Evolutionary conservation across 768 basidiomycete species (phyloP), one percentile per base, ranked within the genome.

Genomic region (Sporobolomyces pararoseus): DNA sequence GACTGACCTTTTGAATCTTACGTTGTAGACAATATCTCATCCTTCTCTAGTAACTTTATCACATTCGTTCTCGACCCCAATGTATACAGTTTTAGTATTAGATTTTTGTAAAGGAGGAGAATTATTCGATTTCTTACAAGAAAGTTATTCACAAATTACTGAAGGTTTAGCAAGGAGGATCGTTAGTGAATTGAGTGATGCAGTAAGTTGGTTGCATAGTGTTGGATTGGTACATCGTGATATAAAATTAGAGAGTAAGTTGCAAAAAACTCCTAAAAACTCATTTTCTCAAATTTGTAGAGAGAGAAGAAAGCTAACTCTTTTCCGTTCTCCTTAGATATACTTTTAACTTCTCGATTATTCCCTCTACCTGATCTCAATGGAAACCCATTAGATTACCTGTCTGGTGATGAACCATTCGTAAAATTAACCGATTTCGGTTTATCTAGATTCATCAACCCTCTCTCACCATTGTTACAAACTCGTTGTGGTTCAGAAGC

Each of bases 391-490:
- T 74, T 82, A 4, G 73, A 78, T 1, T 53, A 77, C 5, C 78
- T 83, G n/a, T n/a, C n/a, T n/a, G n/a, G n/a, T 2, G 81, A 85
- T 0, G 72, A 82, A 0, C 86, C 89, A 1, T 82, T 92, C 9
- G 82, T 93, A 79, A 91, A 91, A 77, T 82, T 93, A 13, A 88
- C 89, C 50, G 91, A 95, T 78, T 95, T 93, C 76, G 91, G 91
- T 10, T 84, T 95, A n/a, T 86, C 90, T 21, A 84, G 90, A 32
- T 91, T 91, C 79, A 86, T 92, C 73, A 85, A 89, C 75, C 83
- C 86, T 19, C 79, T 83, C 7, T 75, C 81, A 1, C 88, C 87
- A 2, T 80, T 86, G 21, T 82, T 93, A 16, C 83, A 83, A 23
- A 93, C 91, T 16, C 85, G 91, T 1, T 95, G 91, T 79, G 91